phyloP scores from a whole-genome alignment of 1,284 basidiomycete species.

The Apiotrichum mycotoxinovorans region DNA sequence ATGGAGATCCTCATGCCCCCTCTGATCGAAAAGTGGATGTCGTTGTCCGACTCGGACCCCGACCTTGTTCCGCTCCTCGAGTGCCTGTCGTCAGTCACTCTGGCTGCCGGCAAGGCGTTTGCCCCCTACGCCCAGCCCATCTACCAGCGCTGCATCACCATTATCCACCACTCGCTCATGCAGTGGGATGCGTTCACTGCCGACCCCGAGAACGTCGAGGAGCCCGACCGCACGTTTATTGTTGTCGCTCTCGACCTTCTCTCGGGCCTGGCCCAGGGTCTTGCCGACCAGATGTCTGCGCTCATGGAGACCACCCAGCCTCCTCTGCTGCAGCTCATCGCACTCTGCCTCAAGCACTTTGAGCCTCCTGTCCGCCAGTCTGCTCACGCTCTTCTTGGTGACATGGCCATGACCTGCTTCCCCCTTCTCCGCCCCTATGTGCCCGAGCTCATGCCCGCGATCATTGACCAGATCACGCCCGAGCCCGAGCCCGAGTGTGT shows the following conservation, averaged over 20 bases:
- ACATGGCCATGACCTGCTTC: slow-evolving; percentile 90
- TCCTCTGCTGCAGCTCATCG: slow-evolving; percentile 71
- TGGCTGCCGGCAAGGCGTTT: slow-evolving; percentile 92
- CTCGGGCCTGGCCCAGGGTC: slow-evolving; percentile 91
- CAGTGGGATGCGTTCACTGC: slow-evolving; percentile 63
- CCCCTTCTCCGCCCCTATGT: slow-evolving; percentile 77
- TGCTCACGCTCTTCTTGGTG: slow-evolving; percentile 93
- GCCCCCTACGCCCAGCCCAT: slow-evolving; percentile 83
- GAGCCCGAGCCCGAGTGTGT: slow-evolving; percentile 77
- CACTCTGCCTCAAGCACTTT: slow-evolving; percentile 83
- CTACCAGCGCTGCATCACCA: slow-evolving; percentile 83
- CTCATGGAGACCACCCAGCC: slow-evolving; percentile 68
- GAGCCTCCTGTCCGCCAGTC: slow-evolving; percentile 94
- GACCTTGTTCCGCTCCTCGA: slow-evolving; percentile 92
- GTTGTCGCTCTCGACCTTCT: slow-evolving; percentile 94
- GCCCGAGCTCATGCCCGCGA: slow-evolving; percentile 80
- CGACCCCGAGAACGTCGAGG: slow-evolving; percentile 74
- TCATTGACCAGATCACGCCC: slow-evolving; percentile 79
- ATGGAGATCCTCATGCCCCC: slow-evolving; percentile 97
- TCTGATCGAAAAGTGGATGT: slow-evolving; percentile 82
- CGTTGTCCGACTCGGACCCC: slow-evolving; percentile 82
- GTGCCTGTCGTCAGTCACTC: slow-evolving; percentile 95
- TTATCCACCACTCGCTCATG: slow-evolving; percentile 76
- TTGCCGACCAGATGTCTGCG: slow-evolving; percentile 71
- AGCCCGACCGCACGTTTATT: slow-evolving; percentile 92